Percentiles rank a stretch among this genome's conserved stretches.
Conservation (phyloP, 129 eudicot species). For the Arctium minus region DNA sequence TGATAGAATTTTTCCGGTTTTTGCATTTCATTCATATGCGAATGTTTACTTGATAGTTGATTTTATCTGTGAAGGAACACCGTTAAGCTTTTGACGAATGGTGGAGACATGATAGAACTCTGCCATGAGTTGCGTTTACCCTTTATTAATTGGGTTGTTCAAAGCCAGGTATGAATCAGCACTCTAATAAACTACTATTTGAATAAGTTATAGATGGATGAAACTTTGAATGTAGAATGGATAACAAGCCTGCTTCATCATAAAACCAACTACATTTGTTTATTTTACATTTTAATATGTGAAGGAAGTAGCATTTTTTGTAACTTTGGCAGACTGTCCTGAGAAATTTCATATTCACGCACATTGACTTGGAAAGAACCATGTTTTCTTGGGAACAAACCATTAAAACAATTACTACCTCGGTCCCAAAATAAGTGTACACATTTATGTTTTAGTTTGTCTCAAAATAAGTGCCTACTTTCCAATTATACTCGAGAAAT, state of each 20-base stretch:
- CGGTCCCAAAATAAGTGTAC: too few species aligned
- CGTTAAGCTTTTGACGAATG: constrained; percentile 69
- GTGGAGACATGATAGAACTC: constrained; percentile 94
- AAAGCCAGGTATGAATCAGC: constrained; percentile 56
- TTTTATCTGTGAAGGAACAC: constrained; percentile 47
- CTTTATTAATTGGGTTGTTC: constrained; percentile 73
- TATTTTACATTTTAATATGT: background rate
- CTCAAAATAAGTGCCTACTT: background rate
- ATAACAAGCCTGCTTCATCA: background rate
- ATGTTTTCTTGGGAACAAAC: background rate
- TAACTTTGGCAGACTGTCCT: background rate
- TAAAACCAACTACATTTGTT: background rate
- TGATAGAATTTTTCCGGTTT: background rate
- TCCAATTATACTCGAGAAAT: too few species aligned
- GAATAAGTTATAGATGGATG: background rate
- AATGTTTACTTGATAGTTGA: constrained; percentile 6
- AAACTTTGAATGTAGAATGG: background rate
- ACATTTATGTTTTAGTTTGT: background rate
- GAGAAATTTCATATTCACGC: background rate
- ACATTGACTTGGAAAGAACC: background rate
- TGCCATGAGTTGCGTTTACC: constrained; percentile 86
- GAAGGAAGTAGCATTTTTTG: background rate
- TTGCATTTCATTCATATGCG: background rate
- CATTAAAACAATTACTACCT: background rate
- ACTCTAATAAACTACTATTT: constrained; percentile 9